Evolutionary conservation across 352 stramenopile genomes (phyloP), one percentile per base, ranked within the genome.

Genomic region (Phytophthora crassamura): DNA sequence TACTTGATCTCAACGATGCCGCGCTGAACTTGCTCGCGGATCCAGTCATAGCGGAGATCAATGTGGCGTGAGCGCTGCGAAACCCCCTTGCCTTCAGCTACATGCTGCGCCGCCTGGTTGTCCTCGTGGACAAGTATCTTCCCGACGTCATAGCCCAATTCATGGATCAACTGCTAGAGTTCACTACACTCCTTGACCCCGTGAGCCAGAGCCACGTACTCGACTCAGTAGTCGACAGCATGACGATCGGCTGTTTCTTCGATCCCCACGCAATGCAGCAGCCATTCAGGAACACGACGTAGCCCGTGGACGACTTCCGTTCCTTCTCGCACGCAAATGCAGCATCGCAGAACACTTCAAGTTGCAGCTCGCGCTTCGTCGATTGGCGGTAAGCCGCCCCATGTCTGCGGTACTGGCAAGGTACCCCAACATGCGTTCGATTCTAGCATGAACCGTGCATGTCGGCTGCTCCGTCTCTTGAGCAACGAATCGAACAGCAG

Each of bases 171-270:
- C 15, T 36, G 46, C 9, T 63, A 54, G 51, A 69, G 51, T 36
- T 45, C 51, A 63, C 63, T 64, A 62, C 51, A 63, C 40, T 58
- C 60, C 52, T 59, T 56, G 2, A 61, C 32, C 1, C 18, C 59
- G 15, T 48, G n/a, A 4, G 25, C 15, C 12, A 69, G 25, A 22
- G 51, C 51, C 12, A 68, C 20, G 10, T 51, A 63, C 32, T 62
- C 60, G 60, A 47, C 16, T 63, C 52, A 15, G 51, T 53, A 15
- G 60, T 59, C 20, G 51, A 63, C 35, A 63, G 18, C 12, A n/a
- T n/a, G n/a, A n/a, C n/a, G n/a, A n/a, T n/a, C n/a, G n/a, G n/a
- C n/a, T n/a, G n/a, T n/a, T n/a, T 63, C 51, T 69, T 64, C 3
- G 43, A 57, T 2, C 45, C 43, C 36, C 60, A 64, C 4, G 25